A percentile compares a stretch with the other conserved stretches of the same genome.
Evolutionary conservation across 2,329 filamentous ascomycete genomes (phyloP).

Genomic region (Nakataea oryzae): DNA sequence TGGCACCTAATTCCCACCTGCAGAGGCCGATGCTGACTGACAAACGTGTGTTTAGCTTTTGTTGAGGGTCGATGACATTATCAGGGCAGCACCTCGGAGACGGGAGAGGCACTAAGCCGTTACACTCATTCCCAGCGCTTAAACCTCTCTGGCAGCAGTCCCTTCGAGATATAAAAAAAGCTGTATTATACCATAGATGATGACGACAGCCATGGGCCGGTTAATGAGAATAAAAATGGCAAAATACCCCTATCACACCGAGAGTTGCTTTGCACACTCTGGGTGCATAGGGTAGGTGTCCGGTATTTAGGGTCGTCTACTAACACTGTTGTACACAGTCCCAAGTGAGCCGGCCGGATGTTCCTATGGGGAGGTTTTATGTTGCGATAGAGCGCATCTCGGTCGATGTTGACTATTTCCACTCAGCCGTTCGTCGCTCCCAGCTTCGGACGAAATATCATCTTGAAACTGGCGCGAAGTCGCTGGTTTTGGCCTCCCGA

Average conservation of each 20-base stretch:
- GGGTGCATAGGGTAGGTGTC: too few relatives aligned
- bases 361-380: too few relatives aligned
- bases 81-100: conserved; percentile 79
- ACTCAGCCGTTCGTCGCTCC: too few relatives aligned
- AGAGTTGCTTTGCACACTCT: neutral
- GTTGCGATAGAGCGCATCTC: too few relatives aligned
- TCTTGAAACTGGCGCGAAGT: too few relatives aligned
- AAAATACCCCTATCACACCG: too few relatives aligned
- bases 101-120: conserved; percentile 45
- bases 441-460: too few relatives aligned
- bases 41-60: conserved; percentile 52
- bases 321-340: too few relatives aligned
- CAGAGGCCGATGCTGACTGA: neutral
- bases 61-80: conserved; percentile 94
- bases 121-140: neutral
- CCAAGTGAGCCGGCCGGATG: too few relatives aligned
- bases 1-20: neutral
- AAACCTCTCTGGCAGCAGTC: neutral
- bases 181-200: conserved; percentile 10
- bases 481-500: too few relatives aligned
- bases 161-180: conserved; percentile 6
- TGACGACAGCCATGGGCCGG: neutral
- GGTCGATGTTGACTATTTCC: too few relatives aligned
- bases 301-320: too few relatives aligned
- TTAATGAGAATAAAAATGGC: neutral